A percentile compares a stretch with the other conserved stretches of the same genome.
Evolutionary conservation across 2,329 filamentous ascomycete genomes (phyloP).

Genomic region (Cadophora gregata): DNA sequence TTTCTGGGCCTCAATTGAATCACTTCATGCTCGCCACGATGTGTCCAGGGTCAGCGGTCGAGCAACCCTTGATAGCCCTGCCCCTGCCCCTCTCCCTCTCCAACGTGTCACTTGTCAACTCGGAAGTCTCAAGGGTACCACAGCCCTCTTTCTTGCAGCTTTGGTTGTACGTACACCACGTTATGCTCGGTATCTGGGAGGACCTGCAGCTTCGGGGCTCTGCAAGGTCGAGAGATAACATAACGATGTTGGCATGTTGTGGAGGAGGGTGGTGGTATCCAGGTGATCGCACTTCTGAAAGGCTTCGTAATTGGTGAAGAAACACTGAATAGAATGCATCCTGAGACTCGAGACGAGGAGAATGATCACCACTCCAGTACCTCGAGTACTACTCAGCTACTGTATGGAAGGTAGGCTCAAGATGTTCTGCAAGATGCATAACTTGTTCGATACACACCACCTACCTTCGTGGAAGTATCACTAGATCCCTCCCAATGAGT

Average conservation of each 20-base stretch:
- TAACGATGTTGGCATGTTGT: background rate
- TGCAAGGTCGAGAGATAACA: background rate
- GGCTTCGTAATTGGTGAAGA: background rate
- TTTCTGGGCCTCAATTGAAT: background rate
- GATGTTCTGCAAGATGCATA: background rate
- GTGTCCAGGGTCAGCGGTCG: slow-evolving; percentile 1
- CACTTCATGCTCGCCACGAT: background rate
- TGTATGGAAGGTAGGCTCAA: too few relatives aligned
- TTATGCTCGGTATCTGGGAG: slow-evolving; percentile 22
- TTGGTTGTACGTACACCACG: slow-evolving; percentile 10
- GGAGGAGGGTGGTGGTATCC: background rate
- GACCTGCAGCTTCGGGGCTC: slow-evolving; percentile 20
- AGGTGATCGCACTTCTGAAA: background rate
- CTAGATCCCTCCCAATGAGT: background rate
- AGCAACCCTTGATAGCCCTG: slow-evolving; percentile 3
- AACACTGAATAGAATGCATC: background rate
- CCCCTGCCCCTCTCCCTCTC: slow-evolving; percentile 12
- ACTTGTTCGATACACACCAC: background rate
- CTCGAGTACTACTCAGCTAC: too few relatives aligned
- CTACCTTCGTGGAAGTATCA: background rate
- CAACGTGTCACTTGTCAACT: slow-evolving; percentile 37
- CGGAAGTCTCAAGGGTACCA: slow-evolving; percentile 23
- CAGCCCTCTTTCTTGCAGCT: slow-evolving; percentile 12
- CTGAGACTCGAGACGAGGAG: too few relatives aligned
- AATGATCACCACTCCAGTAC: too few relatives aligned